phyloP scores from a whole-genome alignment of 2,329 filamentous ascomycete species.

The Tolypocladium amazonense region DNA sequence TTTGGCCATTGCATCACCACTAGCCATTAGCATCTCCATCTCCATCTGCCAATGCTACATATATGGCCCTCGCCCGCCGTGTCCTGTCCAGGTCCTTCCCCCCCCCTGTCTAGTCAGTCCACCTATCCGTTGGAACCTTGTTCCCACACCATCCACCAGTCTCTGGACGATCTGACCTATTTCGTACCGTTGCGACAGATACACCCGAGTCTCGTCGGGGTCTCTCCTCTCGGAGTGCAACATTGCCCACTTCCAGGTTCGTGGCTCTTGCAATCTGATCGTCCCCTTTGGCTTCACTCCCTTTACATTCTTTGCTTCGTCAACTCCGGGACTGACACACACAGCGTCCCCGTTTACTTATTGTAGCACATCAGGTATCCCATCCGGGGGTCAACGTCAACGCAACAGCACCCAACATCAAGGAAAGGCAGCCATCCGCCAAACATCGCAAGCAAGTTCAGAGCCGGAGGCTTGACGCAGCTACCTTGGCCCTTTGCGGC shows the following conservation, averaged over 20 bases:
- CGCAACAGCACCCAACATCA: neutral
- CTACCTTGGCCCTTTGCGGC: neutral
- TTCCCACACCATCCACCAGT: neutral
- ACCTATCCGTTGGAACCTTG: neutral
- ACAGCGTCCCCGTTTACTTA: neutral
- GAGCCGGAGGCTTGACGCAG: neutral
- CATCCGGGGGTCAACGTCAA: neutral
- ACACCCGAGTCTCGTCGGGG: neutral
- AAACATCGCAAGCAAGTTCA: neutral
- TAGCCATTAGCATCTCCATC: neutral
- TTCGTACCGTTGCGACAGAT: neutral
- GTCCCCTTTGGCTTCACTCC: neutral
- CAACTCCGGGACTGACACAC: neutral
- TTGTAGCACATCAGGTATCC: neutral
- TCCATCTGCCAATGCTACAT: neutral
- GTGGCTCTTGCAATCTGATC: neutral
- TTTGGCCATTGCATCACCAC: neutral
- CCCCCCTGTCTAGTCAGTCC: neutral
- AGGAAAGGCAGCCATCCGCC: neutral
- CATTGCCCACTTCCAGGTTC: neutral
- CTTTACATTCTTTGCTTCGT: neutral
- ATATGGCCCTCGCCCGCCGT: neutral
- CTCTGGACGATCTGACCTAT: neutral
- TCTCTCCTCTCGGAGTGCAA: neutral
- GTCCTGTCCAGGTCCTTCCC: neutral